These are phyloP conservation scores for Haplosporangium gracile DNA, from an alignment of 192 early-diverging fungal genomes.

Conservation along the genomic window DNA sequence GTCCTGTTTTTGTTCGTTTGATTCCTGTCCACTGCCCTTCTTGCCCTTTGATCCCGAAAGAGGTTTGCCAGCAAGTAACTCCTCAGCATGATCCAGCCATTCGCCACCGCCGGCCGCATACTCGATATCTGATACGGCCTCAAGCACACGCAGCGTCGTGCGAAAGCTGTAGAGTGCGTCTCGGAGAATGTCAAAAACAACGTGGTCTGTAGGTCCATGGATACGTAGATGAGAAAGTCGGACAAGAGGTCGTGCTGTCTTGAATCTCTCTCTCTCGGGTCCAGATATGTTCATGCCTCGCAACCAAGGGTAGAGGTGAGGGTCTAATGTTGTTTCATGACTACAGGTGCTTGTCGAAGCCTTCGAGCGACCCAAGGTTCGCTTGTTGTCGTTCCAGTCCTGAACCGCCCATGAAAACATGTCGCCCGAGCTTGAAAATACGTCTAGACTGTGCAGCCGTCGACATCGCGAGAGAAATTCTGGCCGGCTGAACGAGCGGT, in stretches of 20 bases:
- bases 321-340: neutral
- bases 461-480: slow-evolving; percentile 39
- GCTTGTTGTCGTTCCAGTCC: slow-evolving; percentile 28
- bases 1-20: neutral
- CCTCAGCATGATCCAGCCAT: slow-evolving; percentile 27
- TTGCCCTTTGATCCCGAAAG: neutral
- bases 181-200: slow-evolving; percentile 29
- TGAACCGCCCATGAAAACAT: slow-evolving; percentile 42
- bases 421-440: slow-evolving; percentile 28
- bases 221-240: slow-evolving; percentile 13
- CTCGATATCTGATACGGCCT: slow-evolving; percentile 24
- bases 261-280: slow-evolving; percentile 1
- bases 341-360: too few relatives aligned
- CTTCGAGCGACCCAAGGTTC: neutral
- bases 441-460: slow-evolving; percentile 13
- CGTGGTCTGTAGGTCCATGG: slow-evolving; percentile 25
- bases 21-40: neutral
- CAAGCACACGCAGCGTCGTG: slow-evolving; percentile 14
- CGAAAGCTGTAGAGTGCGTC: slow-evolving; percentile 45
- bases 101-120: slow-evolving; percentile 9
- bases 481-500: slow-evolving; percentile 27
- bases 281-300: neutral
- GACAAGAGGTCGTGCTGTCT: neutral
- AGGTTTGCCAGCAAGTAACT: neutral
- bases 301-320: neutral